A percentile compares a stretch with the other conserved stretches of the same genome.
Conservation (phyloP, 495 filamentous ascomycete species). For the Chaetomidium leptoderma region DNA sequence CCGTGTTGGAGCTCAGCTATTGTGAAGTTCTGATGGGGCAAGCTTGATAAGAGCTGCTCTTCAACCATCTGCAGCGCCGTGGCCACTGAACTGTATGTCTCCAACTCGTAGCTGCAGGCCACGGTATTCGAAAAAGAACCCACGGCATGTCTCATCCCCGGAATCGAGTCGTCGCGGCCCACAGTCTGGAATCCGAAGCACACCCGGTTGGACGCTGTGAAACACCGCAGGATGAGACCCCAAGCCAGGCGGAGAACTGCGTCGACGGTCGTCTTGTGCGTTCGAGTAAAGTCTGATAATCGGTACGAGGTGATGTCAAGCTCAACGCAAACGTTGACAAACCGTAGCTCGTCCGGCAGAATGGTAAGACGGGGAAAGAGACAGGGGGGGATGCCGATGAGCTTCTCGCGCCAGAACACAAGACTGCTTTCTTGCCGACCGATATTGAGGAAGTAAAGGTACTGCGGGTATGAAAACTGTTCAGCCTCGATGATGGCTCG, state of each 20-base stretch:
- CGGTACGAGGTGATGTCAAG: constrained; percentile 36
- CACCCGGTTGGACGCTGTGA: constrained; percentile 36
- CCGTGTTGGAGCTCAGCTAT: constrained; percentile 41
- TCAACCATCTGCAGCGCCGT: constrained; percentile 35
- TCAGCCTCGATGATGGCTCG: constrained; percentile 26
- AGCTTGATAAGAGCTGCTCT: constrained; percentile 27
- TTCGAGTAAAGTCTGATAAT: constrained; percentile 34
- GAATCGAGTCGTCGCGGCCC: constrained; percentile 39
- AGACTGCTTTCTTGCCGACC: constrained; percentile 32
- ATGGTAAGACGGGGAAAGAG: constrained; percentile 38
- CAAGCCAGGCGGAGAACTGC: constrained; percentile 46
- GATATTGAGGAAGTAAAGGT: constrained; percentile 35
- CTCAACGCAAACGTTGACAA: constrained; percentile 37
- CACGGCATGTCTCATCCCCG: constrained; percentile 37
- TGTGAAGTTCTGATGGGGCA: constrained; percentile 44
- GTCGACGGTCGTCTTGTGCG: constrained; percentile 31
- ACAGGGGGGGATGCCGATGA: constrained; percentile 35
- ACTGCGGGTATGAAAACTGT: constrained; percentile 38
- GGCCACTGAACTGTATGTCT: constrained; percentile 30
- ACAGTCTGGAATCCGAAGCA: constrained; percentile 43
- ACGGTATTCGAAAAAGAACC: constrained; percentile 44
- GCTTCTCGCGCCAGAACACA: constrained; percentile 42
- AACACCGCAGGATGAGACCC: constrained; percentile 43
- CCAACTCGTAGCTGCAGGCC: constrained; percentile 34
- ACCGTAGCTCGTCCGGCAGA: constrained; percentile 16